Evolutionary conservation across 2,329 filamentous ascomycete genomes (phyloP).

Genomic region (Aureobasidium sp.): DNA sequence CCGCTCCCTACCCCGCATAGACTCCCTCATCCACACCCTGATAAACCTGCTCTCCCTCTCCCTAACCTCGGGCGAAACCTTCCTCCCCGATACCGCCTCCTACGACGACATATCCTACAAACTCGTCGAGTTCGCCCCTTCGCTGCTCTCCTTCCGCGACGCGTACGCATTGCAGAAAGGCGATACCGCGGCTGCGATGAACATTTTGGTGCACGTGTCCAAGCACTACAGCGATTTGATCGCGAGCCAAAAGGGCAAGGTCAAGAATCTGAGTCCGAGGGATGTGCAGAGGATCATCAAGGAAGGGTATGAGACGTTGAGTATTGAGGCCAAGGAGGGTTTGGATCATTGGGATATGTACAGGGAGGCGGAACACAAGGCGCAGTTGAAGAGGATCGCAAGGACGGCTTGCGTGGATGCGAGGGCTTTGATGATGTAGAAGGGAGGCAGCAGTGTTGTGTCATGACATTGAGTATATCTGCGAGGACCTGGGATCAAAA

Average conservation of each 20-base stretch:
- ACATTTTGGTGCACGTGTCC: conserved; percentile 72
- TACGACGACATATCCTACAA: conserved; percentile 99
- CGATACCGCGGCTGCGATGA: conserved; percentile 56
- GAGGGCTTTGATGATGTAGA: conserved; percentile 24
- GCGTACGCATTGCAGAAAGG: conserved; percentile 45
- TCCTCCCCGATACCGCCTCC: conserved; percentile 74
- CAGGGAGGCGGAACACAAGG: conserved; percentile 77
- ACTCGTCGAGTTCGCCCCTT: conserved; percentile 81
- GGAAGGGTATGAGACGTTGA: conserved; percentile 89
- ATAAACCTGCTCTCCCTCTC: conserved; percentile 78
- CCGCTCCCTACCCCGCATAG: conserved; percentile 57
- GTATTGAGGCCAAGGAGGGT: conserved; percentile 80
- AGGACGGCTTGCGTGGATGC: conserved; percentile 67
- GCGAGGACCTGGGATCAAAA: not conserved
- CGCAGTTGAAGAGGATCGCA: conserved; percentile 77
- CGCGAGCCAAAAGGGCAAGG: conserved; percentile 46
- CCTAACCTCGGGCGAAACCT: conserved; percentile 78
- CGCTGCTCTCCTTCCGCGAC: conserved; percentile 71
- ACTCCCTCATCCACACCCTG: conserved; percentile 64
- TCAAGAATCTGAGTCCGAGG: conserved; percentile 65
- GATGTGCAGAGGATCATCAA: conserved; percentile 90
- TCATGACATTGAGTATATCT: not conserved
- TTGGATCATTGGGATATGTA: conserved; percentile 79
- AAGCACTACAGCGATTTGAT: conserved; percentile 82
- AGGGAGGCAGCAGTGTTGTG: not conserved